phyloP scores from a whole-genome alignment of 768 basidiomycete genomes.

The Boletellus ananas region DNA sequence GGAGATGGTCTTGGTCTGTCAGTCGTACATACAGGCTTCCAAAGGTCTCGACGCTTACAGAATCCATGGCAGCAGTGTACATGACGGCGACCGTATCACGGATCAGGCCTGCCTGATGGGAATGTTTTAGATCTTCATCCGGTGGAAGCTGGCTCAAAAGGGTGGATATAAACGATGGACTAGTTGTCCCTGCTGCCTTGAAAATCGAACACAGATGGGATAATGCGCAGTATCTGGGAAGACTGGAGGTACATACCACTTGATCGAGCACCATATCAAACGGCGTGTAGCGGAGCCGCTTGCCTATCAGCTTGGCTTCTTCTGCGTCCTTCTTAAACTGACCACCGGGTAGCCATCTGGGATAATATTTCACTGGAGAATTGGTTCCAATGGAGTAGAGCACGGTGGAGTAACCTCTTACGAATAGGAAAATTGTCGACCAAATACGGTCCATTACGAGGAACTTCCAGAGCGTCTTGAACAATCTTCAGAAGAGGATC shows the following conservation, averaged over 20 bases:
- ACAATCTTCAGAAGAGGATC: too few species aligned
- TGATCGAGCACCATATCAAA: conserved; percentile 7
- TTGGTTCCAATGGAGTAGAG: not conserved
- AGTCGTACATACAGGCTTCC: not conserved
- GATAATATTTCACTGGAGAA: conserved; percentile 2
- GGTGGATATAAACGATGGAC: conserved; percentile 8
- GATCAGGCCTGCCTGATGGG: conserved; percentile 6
- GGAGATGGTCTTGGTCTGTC: conserved; percentile 4
- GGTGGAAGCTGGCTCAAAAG: conserved; percentile 7
- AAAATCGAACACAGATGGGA: not conserved
- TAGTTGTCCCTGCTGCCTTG: conserved; percentile 5
- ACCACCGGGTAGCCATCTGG: too few species aligned
- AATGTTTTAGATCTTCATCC: conserved; percentile 5
- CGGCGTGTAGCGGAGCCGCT: conserved; percentile 1
- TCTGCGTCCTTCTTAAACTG: too few species aligned
- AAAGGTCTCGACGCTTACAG: not conserved
- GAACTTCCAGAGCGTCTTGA: too few species aligned
- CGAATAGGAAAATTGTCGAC: too few species aligned
- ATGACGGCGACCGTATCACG: conserved; percentile 9
- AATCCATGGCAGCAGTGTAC: conserved; percentile 12
- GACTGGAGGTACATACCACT: conserved; percentile 1
- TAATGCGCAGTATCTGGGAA: too few species aligned
- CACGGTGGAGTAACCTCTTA: too few species aligned
- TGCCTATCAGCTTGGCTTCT: too few species aligned
- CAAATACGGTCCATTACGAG: too few species aligned